A percentile compares a stretch with the other conserved stretches of the same genome.
These are phyloP conservation scores for Aspergillus nanangensis DNA, from an alignment of 495 filamentous ascomycete species.

Conservation along the genomic window DNA sequence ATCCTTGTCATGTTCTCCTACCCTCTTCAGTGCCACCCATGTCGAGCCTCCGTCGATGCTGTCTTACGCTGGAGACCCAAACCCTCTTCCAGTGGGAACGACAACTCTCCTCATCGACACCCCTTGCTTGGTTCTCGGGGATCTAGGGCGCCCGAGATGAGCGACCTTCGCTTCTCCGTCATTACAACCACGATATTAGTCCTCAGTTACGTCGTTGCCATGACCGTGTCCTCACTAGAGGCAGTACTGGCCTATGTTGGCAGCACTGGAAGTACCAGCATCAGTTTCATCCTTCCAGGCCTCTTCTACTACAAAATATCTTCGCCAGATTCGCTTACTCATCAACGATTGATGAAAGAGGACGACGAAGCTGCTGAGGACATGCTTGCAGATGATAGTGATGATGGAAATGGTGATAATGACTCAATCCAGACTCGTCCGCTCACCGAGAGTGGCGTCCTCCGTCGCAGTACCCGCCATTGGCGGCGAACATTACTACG, in stretches of 20 bases:
- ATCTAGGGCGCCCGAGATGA: conserved; percentile 54
- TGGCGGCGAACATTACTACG: conserved; percentile 62
- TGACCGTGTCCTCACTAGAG: conserved; percentile 85
- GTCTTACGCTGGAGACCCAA: conserved; percentile 85
- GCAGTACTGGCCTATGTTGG: conserved; percentile 93
- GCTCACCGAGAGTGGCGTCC: conserved; percentile 39
- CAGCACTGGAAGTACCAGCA: conserved; percentile 86
- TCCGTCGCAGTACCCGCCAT: conserved; percentile 47
- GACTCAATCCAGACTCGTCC: conserved; percentile 30
- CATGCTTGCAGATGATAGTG: conserved; percentile 39
- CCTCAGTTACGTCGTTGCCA: conserved; percentile 77
- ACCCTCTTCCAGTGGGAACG: conserved; percentile 28
- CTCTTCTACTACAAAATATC: conserved; percentile 98
- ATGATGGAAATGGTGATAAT: conserved; percentile 37
- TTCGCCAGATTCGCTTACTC: conserved; percentile 73
- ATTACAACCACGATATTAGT: conserved; percentile 85
- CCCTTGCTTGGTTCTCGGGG: conserved; percentile 35
- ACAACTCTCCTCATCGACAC: conserved; percentile 42
- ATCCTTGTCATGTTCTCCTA: conserved; percentile 96
- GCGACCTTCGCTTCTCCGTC: conserved; percentile 81
- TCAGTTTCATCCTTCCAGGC: conserved; percentile 94
- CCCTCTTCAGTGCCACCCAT: conserved; percentile 92
- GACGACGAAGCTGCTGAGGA: conserved; percentile 64
- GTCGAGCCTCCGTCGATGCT: conserved; percentile 87
- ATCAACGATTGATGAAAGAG: conserved; percentile 81